These are phyloP conservation scores for Rhynchospora breviuscula DNA, from an alignment of 176 grass and related monocot species.

Conservation along the genomic window DNA sequence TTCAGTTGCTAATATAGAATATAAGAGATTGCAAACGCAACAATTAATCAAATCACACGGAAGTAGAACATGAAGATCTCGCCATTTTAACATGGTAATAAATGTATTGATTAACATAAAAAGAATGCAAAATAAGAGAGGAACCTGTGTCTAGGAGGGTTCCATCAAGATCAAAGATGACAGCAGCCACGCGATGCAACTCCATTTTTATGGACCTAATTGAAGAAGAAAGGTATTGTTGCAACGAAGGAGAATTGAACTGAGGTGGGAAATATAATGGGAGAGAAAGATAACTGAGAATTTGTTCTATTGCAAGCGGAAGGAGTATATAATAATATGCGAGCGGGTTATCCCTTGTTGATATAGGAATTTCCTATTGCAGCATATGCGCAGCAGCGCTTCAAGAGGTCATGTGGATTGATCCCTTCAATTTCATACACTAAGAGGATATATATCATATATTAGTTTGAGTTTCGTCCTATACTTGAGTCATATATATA, in stretches of 20 bases:
- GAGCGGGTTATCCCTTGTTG: background rate
- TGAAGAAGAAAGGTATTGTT: background rate
- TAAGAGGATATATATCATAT: background rate
- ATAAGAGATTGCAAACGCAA: background rate
- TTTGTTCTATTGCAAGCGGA: constrained; percentile 6
- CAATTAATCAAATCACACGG: background rate
- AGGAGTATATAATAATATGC: constrained; percentile 3
- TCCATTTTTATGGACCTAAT: constrained; percentile 38
- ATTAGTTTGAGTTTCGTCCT: no score
- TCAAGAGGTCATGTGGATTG: background rate
- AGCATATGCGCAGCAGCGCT: background rate
- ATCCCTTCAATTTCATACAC: background rate
- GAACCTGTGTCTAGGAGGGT: constrained; percentile 64
- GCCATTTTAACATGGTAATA: background rate
- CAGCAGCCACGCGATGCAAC: constrained; percentile 29
- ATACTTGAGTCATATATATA: no score
- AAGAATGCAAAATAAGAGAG: background rate
- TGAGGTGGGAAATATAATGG: constrained; percentile 11
- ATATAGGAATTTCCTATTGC: background rate
- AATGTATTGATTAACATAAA: background rate
- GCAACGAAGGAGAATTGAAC: background rate
- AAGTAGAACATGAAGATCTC: background rate
- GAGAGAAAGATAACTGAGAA: background rate
- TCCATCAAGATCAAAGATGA: constrained; percentile 85
- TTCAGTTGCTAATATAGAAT: background rate